Percentiles rank a stretch among this genome's conserved stretches.
Evolutionary conservation across 306 rosid genomes (phyloP).

Genomic region (Prunus davidiana): DNA sequence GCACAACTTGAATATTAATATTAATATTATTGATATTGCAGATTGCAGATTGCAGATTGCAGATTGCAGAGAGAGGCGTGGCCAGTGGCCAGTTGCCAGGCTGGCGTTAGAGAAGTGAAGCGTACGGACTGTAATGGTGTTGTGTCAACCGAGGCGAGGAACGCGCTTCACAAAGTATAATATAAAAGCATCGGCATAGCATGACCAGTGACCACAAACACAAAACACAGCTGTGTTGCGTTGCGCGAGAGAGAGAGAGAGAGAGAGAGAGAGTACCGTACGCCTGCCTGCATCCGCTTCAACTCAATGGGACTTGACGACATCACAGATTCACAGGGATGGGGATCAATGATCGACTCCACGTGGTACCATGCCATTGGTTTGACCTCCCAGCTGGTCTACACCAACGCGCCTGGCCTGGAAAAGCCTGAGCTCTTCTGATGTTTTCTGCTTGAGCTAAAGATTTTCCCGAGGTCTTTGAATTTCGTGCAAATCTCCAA

Average conservation of each 20-base stretch:
- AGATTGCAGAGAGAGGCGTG: too few species aligned
- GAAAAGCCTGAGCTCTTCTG: neutral
- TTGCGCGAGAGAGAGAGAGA: too few species aligned
- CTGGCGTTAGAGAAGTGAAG: neutral
- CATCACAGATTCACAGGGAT: too few species aligned
- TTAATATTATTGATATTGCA: neutral
- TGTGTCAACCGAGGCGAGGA: neutral
- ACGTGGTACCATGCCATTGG: neutral
- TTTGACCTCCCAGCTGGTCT: constrained; percentile 3
- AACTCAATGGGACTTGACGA: too few species aligned
- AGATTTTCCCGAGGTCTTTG: neutral
- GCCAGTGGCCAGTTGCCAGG: constrained; percentile 14
- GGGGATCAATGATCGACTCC: neutral
- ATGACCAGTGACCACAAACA: too few species aligned
- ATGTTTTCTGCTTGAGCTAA: neutral
- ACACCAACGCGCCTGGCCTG: neutral
- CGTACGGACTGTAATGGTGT: constrained; percentile 12
- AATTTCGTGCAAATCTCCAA: neutral
- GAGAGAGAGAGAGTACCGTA: too few species aligned
- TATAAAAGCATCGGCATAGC: too few species aligned
- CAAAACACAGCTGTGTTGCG: neutral
- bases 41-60: too few species aligned
- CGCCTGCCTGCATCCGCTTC: neutral
- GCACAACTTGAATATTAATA: neutral
- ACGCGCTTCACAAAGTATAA: constrained; percentile 6